Percentiles rank a stretch among this genome's conserved stretches.
Conservation (phyloP, 1,284 basidiomycete species). For the Naganishia albida region DNA sequence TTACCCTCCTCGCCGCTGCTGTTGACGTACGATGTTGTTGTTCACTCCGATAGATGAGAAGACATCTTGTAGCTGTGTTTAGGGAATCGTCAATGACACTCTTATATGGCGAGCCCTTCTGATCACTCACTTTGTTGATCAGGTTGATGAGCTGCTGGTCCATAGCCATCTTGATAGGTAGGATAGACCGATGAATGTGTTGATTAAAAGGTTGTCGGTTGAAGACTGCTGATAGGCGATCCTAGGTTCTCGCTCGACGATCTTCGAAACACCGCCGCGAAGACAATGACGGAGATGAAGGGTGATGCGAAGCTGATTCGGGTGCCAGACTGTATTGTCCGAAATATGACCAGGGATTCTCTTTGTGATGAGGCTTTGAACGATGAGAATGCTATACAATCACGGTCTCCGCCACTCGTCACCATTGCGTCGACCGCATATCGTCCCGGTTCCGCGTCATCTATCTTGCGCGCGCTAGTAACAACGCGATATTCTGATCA, state of each 20-base stretch:
- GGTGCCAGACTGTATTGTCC: no score
- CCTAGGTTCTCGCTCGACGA: not conserved
- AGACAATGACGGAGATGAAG: no score
- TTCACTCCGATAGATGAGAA: constrained; percentile 57
- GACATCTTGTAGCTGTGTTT: constrained; percentile 57
- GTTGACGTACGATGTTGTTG: constrained; percentile 52
- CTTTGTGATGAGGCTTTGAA: no score
- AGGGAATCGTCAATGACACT: not conserved
- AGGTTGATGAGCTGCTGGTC: constrained; percentile 55
- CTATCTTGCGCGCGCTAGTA: not conserved
- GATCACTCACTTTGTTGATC: constrained; percentile 53
- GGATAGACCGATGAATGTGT: not conserved
- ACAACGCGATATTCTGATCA: not conserved
- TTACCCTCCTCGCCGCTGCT: not conserved
- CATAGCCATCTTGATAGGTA: constrained; percentile 39
- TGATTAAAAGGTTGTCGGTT: no score
- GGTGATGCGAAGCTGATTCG: no score
- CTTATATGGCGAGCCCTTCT: not conserved
- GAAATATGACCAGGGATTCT: no score
- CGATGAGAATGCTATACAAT: not conserved
- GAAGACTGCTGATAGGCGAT: not conserved
- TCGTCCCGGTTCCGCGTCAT: constrained; percentile 14
- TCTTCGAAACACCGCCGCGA: not conserved
- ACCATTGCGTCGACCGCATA: not conserved
- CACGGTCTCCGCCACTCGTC: not conserved